Conservation (phyloP, 176 grass and related monocot genomes). For the Oropetium thomaeum region DNA sequence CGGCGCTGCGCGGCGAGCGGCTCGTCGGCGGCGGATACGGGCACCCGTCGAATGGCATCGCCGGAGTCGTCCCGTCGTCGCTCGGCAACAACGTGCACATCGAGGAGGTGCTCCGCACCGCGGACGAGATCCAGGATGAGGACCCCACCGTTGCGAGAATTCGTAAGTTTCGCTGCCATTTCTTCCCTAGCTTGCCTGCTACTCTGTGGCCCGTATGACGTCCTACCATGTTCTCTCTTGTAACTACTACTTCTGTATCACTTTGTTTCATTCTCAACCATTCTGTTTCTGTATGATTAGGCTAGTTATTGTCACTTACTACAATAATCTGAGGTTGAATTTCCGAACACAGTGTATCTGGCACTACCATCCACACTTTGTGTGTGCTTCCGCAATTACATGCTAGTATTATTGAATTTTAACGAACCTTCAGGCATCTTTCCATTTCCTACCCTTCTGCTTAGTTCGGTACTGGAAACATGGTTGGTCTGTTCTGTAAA, state of each 20-base stretch:
- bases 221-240: too few species aligned
- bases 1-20: constrained; percentile 62
- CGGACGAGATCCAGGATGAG: constrained; percentile 96
- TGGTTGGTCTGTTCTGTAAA: background rate
- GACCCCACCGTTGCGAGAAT: constrained; percentile 78
- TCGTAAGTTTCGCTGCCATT: constrained; percentile 43
- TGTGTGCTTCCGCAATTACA: too few species aligned
- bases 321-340: too few species aligned
- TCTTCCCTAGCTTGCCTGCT: background rate
- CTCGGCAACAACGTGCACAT: constrained; percentile 80
- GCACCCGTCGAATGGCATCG: constrained; percentile 51
- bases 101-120: constrained; percentile 87
- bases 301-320: background rate
- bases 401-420: background rate
- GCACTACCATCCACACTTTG: too few species aligned
- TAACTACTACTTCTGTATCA: too few species aligned
- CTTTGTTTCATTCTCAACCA: too few species aligned
- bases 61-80: constrained; percentile 69
- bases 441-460: background rate
- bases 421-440: background rate
- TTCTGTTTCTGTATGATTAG: background rate
- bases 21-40: constrained; percentile 40
- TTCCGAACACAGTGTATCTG: background rate
- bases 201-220: too few species aligned
- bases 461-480: background rate